phyloP scores from a whole-genome alignment of 305 asterid genomes.

The Nicotiana rustica region DNA sequence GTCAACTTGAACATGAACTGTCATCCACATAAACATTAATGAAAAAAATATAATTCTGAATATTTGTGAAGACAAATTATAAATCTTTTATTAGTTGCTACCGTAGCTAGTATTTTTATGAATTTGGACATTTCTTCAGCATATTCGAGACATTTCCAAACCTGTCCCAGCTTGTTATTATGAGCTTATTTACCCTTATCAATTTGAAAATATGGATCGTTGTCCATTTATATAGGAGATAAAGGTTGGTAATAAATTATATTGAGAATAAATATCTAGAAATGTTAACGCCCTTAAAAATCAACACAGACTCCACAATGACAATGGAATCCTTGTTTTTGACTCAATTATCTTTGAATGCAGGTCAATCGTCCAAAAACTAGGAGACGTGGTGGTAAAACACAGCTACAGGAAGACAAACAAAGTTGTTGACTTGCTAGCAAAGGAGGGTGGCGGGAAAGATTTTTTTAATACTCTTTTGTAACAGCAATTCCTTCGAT shows the following conservation, averaged over 20 bases:
- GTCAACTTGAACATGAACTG: constrained; percentile 29
- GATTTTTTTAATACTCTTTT: too few species aligned
- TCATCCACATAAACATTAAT: not conserved
- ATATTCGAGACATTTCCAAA: not conserved
- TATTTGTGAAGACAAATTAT: not conserved
- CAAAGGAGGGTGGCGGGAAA: too few species aligned
- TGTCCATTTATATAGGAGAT: not conserved
- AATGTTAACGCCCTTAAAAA: not conserved
- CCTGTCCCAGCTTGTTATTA: not conserved
- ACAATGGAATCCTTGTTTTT: too few species aligned
- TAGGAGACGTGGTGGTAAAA: too few species aligned
- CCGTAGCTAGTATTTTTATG: too few species aligned
- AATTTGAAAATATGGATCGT: not conserved
- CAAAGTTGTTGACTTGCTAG: too few species aligned
- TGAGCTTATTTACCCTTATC: not conserved
- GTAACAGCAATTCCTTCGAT: too few species aligned
- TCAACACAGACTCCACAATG: too few species aligned
- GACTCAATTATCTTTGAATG: too few species aligned
- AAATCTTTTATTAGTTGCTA: not conserved
- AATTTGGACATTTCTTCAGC: not conserved
- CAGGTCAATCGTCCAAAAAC: too few species aligned
- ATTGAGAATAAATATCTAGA: not conserved
- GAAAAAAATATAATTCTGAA: constrained; percentile 7
- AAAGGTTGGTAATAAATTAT: not conserved
- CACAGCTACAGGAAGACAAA: too few species aligned